phyloP scores from a whole-genome alignment of 768 basidiomycete species.

The Coprinellus aureogranulatus region DNA sequence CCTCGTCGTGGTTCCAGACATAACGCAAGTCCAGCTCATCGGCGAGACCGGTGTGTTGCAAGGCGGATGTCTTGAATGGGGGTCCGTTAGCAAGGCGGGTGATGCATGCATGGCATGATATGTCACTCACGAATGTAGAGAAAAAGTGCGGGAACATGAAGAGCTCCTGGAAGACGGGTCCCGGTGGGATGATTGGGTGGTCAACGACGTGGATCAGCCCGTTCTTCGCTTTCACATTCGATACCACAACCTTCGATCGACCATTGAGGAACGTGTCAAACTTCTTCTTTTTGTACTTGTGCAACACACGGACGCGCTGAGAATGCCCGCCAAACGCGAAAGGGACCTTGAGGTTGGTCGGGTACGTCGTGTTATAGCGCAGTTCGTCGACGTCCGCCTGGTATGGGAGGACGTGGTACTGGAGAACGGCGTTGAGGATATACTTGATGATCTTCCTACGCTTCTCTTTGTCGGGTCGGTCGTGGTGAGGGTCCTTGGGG shows the following conservation, averaged over 20 bases:
- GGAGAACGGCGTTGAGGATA: constrained; percentile 51
- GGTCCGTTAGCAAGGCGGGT: too few relatives aligned
- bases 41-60: constrained; percentile 50
- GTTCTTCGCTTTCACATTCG: constrained; percentile 46
- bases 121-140: constrained; percentile 43
- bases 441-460: constrained; percentile 55
- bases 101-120: too few relatives aligned
- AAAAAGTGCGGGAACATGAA: constrained; percentile 44
- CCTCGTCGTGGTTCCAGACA: constrained; percentile 30
- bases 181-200: constrained; percentile 55
- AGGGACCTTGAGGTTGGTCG: constrained; percentile 42
- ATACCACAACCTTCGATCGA: constrained; percentile 39
- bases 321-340: constrained; percentile 44
- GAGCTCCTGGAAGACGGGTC: constrained; percentile 46
- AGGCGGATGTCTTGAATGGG: constrained; percentile 44
- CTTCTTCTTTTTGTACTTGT: constrained; percentile 15
- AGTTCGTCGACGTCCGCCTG: constrained; percentile 36
- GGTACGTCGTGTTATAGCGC: constrained; percentile 52
- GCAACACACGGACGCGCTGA: constrained; percentile 41
- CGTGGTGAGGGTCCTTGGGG: constrained; percentile 16
- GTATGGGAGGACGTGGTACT: constrained; percentile 55
- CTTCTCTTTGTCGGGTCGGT: constrained; percentile 44
- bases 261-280: constrained; percentile 46
- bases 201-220: constrained; percentile 56
- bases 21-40: constrained; percentile 47